Evolutionary conservation across 179 eudicot species (phyloP).

Genomic region (Dionaea muscipula): DNA sequence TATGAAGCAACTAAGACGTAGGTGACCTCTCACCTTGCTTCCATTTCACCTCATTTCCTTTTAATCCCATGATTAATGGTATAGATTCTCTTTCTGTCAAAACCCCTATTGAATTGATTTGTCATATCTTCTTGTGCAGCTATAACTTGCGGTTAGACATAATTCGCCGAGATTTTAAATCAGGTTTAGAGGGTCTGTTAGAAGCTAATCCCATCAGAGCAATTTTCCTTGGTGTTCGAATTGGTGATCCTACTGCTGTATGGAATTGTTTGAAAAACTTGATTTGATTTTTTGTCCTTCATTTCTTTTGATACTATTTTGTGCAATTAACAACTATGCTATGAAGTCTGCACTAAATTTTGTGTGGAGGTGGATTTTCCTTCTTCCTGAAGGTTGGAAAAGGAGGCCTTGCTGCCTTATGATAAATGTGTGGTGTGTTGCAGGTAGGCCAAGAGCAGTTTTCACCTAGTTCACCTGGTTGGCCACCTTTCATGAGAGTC

Average conservation of each 20-base stretch:
- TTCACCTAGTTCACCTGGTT: conserved; percentile 95
- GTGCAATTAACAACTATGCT: not conserved
- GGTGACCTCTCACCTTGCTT: conserved; percentile 10
- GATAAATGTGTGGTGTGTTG: conserved; percentile 8
- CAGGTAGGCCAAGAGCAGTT: conserved; percentile 99
- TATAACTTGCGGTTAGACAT: conserved; percentile 68
- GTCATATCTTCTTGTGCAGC: conserved; percentile 30
- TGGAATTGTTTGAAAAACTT: conserved; percentile 5
- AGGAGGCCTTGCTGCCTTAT: conserved; percentile 14
- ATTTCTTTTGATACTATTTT: not conserved
- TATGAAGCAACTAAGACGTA: conserved; percentile 68
- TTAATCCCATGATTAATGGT: too few species aligned
- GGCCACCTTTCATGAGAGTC: conserved; percentile 99
- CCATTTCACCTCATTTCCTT: too few species aligned
- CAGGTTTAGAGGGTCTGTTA: conserved; percentile 74
- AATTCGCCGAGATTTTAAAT: conserved; percentile 84
- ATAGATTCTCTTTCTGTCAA: not conserved
- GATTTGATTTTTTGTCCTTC: conserved; percentile 2
- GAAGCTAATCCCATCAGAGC: conserved; percentile 70
- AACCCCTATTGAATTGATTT: not conserved
- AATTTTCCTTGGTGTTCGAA: conserved; percentile 88
- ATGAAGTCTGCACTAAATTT: not conserved
- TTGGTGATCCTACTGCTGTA: conserved; percentile 98
- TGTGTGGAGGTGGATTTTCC: not conserved
- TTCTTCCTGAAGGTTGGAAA: not conserved